Evolutionary conservation across 2,329 filamentous ascomycete species (phyloP).

Genomic region (Lecanosticta acicola): DNA sequence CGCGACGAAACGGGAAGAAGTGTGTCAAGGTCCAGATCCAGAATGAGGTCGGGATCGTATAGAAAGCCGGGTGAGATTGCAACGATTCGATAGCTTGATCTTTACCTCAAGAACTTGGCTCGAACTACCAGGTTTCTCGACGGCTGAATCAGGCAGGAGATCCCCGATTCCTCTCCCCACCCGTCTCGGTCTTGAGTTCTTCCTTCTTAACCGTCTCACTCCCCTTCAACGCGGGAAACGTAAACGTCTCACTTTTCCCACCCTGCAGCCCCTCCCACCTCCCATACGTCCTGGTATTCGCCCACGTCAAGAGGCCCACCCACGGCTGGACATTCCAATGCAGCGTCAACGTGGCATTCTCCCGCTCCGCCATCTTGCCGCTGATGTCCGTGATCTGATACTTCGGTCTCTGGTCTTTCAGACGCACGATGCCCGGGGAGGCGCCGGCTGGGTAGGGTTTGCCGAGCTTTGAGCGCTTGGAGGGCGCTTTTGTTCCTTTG

Average conservation of each 20-base stretch:
- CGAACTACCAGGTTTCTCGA: too few relatives aligned
- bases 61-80: too few relatives aligned
- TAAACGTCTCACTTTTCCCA: slow-evolving; percentile 60
- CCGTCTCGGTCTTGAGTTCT: slow-evolving; percentile 45
- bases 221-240: slow-evolving; percentile 59
- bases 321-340: slow-evolving; percentile 98
- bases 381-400: slow-evolving; percentile 93
- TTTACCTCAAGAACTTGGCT: too few relatives aligned
- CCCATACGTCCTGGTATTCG: slow-evolving; percentile 40
- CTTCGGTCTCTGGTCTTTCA: slow-evolving; percentile 85
- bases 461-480: slow-evolving; percentile 10
- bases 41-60: too few relatives aligned
- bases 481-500: slow-evolving; percentile 12
- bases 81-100: too few relatives aligned
- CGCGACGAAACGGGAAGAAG: too few relatives aligned
- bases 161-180: slow-evolving; percentile 44
- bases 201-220: slow-evolving; percentile 45
- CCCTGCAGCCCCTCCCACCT: slow-evolving; percentile 61
- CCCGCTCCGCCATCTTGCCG: slow-evolving; percentile 67
- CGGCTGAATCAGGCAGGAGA: slow-evolving; percentile 38
- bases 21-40: too few relatives aligned
- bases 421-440: slow-evolving; percentile 62
- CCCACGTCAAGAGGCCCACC: slow-evolving; percentile 86
- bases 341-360: slow-evolving; percentile 70
- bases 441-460: slow-evolving; percentile 29